Conservation (phyloP, 768 basidiomycete species). For the Kwoniella europaea region DNA sequence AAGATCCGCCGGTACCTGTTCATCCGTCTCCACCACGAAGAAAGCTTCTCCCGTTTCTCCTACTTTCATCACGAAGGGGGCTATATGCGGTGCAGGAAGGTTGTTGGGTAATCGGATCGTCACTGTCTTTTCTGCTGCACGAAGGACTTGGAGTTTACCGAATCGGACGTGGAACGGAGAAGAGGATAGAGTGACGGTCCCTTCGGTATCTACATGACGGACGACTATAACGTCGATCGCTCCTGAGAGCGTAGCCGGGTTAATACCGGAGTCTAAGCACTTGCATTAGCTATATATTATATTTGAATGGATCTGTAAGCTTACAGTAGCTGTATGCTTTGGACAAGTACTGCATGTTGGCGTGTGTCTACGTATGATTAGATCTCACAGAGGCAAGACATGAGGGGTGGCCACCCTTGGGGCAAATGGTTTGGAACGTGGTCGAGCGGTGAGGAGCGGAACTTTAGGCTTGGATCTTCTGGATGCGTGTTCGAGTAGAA, state of each 20-base stretch:
- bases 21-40: constrained; percentile 96
- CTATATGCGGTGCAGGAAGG: constrained; percentile 60
- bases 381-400: constrained; percentile 2
- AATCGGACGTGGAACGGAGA: constrained; percentile 97
- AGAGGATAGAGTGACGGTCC: constrained; percentile 66
- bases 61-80: constrained; percentile 97
- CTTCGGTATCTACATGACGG: constrained; percentile 67
- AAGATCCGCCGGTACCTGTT: constrained; percentile 88
- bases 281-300: not conserved
- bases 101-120: constrained; percentile 72
- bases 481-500: not conserved
- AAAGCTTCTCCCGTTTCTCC: constrained; percentile 98
- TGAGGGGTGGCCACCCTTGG: constrained; percentile 3
- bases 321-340: constrained; percentile 59
- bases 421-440: not conserved
- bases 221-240: constrained; percentile 99
- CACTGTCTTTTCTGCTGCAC: constrained; percentile 94
- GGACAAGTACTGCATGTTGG: constrained; percentile 58
- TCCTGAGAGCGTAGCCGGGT: constrained; percentile 94
- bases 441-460: not conserved
- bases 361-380: not conserved
- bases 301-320: constrained; percentile 1
- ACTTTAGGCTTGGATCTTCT: not conserved
- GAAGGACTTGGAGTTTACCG: constrained; percentile 93
- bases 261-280: constrained; percentile 65